Base-by-base conservation (phyloP, 2,329 filamentous ascomycete genomes). In the Diaporthe destruens region DNA sequence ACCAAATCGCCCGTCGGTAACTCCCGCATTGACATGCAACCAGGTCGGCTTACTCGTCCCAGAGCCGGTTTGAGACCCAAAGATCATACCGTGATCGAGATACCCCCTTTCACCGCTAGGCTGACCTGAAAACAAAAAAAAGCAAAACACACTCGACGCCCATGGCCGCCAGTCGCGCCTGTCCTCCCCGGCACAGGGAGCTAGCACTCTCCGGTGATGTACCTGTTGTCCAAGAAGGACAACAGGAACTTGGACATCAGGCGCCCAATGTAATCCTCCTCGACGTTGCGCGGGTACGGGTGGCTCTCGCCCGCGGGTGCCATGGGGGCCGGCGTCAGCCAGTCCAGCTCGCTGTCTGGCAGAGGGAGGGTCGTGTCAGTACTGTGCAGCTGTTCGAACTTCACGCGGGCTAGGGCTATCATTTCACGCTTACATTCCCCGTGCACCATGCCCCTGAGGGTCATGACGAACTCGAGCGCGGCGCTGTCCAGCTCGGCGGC, bases 231-330 rank as follows among this genome's bases (percentile, higher is more conserved):
- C 3, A 81, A 81, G 76, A 90, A 90, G 0, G 87, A 89, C 29
- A 89, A 80, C 71, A 90, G 76, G 77, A 90, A 90, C 77, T 85
- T 85, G 68, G 87, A 82, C 69, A 87, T 80, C 61, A 90, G 81
- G 16, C 87, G 84, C 0, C 88, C 88, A 0, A 83, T 86, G 77
- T 90, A 89, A 76, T 87, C 82, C 49, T 84, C 79, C 20, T 85
- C 82, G 20, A 87, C 82, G 73, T 89, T 84, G 65, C 83, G 82
- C 0, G 86, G 85, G 69, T 82, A 86, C 8, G 85, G 83, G 71
- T 87, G 82, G 16, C 81, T 81, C 69, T 85, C 85, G 63, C 81
- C 78, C 72, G 81, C 83, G n/a, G 85, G 81, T 25, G 54, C 42
- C 54, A 69, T 83, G 20, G 84, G 84, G 72, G 87, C 85, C 65